Conservation (phyloP, 1,139 yeast species). For the Groenewaldozyma sp. region DNA sequence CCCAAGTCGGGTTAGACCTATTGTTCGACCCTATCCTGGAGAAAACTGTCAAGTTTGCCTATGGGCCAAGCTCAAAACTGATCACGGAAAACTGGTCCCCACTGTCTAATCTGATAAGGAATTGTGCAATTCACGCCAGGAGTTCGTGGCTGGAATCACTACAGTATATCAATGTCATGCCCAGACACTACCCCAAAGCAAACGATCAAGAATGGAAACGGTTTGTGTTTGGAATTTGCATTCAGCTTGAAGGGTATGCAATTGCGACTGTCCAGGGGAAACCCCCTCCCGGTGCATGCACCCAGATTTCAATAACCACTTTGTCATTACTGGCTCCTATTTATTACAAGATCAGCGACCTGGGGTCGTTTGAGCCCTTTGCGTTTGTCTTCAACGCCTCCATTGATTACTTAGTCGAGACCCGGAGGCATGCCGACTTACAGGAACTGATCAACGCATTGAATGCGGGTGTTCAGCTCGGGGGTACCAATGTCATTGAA, state of each 20-base stretch:
- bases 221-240: conserved; percentile 41
- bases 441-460: neutral
- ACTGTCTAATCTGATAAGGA: neutral
- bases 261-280: conserved; percentile 30
- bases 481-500: conserved; percentile 32
- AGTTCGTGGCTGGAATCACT: neutral
- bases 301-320: conserved; percentile 31
- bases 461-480: conserved; percentile 16
- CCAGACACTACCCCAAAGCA: conserved; percentile 4
- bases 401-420: conserved; percentile 37
- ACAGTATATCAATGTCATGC: neutral
- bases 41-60: conserved; percentile 1
- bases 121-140: neutral
- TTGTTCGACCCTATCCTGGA: conserved; percentile 1
- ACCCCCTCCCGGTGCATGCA: conserved; percentile 10
- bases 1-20: neutral
- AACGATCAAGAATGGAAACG: conserved; percentile 14
- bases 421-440: neutral
- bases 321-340: conserved; percentile 43
- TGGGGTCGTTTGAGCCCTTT: conserved; percentile 66
- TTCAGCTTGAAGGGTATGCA: conserved; percentile 49
- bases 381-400: conserved; percentile 53
- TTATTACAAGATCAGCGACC: conserved; percentile 46
- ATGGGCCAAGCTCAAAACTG: neutral
- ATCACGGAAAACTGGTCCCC: neutral